Conservation (phyloP, 176 grass and related monocot species). For the Secale cereale region DNA sequence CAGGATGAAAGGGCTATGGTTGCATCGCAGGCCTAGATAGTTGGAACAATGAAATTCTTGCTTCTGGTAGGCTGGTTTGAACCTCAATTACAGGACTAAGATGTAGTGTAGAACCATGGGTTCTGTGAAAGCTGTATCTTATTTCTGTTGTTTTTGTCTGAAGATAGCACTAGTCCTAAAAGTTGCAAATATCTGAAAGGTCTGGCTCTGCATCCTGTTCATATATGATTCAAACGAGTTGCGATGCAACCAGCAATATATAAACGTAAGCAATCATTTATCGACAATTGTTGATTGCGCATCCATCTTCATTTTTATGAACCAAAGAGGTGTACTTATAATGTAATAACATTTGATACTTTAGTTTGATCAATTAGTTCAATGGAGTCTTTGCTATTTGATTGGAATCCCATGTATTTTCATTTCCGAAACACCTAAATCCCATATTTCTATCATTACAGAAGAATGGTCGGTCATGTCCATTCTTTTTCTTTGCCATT, state of each 20-base stretch:
- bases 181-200: background rate
- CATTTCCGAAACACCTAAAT: background rate
- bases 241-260: background rate
- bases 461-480: background rate
- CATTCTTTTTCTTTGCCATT: background rate
- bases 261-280: conserved; percentile 16
- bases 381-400: background rate
- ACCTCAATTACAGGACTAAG: background rate
- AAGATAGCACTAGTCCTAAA: background rate
- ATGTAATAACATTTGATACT: background rate
- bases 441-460: background rate
- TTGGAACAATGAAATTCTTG: conserved; percentile 18
- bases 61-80: background rate
- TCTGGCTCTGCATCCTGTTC: background rate
- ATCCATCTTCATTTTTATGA: no score
- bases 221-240: conserved; percentile 1
- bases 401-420: conserved; percentile 3
- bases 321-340: conserved; percentile 11
- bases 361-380: background rate
- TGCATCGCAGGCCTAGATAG: conserved; percentile 6
- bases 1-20: background rate
- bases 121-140: background rate
- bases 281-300: background rate
- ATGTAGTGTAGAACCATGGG: no score
- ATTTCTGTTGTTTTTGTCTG: background rate